Conservation (phyloP, 2,329 filamentous ascomycete species). For the Trichoderma breve region DNA sequence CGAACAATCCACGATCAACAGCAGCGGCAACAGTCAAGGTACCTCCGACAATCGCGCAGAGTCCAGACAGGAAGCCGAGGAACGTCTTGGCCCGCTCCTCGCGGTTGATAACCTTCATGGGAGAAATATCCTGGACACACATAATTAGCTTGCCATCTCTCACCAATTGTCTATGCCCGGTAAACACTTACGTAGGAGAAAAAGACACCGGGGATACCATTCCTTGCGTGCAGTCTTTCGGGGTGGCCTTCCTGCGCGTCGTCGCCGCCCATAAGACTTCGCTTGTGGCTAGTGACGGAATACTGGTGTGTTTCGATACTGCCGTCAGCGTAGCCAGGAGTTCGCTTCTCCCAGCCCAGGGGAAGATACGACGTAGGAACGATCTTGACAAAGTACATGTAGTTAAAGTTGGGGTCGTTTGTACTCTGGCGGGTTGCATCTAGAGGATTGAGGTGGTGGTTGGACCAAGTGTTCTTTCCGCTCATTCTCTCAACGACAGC, state of each 20-base stretch:
- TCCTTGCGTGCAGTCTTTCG: conserved; percentile 83
- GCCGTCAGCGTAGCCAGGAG: conserved; percentile 26
- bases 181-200: conserved; percentile 81
- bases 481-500: conserved; percentile 61
- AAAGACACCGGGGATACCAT: conserved; percentile 95
- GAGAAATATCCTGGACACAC: conserved; percentile 77
- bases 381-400: conserved; percentile 99
- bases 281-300: conserved; percentile 94
- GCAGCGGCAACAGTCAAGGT: conserved; percentile 95
- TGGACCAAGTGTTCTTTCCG: conserved; percentile 64
- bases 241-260: conserved; percentile 86
- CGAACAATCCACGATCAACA: conserved; percentile 85
- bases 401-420: conserved; percentile 83
- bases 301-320: conserved; percentile 98
- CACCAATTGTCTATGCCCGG: not conserved
- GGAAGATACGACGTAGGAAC: conserved; percentile 94
- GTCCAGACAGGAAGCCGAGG: conserved; percentile 84
- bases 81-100: conserved; percentile 89
- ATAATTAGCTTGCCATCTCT: not conserved
- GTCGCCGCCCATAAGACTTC: conserved; percentile 78
- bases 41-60: conserved; percentile 92
- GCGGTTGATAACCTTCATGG: conserved; percentile 99
- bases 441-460: conserved; percentile 88
- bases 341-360: conserved; percentile 75
- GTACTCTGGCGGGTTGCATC: conserved; percentile 77